Evolutionary conservation across 768 basidiomycete species (phyloP).

Genomic region (Sarcomyxa edulis): DNA sequence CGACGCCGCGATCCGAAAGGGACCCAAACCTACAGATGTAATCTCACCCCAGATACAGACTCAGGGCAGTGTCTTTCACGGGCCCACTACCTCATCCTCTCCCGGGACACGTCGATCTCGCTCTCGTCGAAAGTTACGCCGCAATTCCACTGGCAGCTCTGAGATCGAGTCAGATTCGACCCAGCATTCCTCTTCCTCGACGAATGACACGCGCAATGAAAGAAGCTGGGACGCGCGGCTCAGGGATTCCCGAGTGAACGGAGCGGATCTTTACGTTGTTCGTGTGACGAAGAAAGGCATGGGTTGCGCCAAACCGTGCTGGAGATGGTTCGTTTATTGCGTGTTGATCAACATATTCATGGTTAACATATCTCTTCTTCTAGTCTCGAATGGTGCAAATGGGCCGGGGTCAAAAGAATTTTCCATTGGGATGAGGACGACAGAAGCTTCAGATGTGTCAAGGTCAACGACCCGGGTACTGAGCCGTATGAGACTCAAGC

Average conservation of each 20-base stretch:
- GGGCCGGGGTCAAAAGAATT: slow-evolving; percentile 53
- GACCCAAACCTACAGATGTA: too few relatives aligned
- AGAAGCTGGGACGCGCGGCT: background rate
- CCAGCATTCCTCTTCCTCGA: too few relatives aligned
- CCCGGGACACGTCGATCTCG: too few relatives aligned
- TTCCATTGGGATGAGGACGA: slow-evolving; percentile 43
- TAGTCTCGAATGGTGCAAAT: slow-evolving; percentile 48
- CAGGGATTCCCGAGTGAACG: slow-evolving; percentile 34
- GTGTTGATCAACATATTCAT: background rate
- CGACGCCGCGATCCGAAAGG: slow-evolving; percentile 8
- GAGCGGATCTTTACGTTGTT: slow-evolving; percentile 51
- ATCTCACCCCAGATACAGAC: slow-evolving; percentile 8
- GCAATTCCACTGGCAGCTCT: slow-evolving; percentile 1
- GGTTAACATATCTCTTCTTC: slow-evolving; percentile 1
- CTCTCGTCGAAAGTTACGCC: too few relatives aligned
- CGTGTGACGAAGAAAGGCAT: slow-evolving; percentile 44
- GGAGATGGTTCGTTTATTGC: slow-evolving; percentile 34
- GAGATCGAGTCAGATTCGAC: slow-evolving; percentile 1
- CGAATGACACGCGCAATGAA: too few relatives aligned
- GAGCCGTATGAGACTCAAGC: slow-evolving; percentile 42
- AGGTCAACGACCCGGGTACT: slow-evolving; percentile 34
- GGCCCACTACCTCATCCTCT: slow-evolving; percentile 3
- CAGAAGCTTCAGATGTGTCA: slow-evolving; percentile 31
- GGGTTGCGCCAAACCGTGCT: slow-evolving; percentile 48
- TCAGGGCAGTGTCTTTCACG: slow-evolving; percentile 13